Base-by-base conservation (phyloP, 164 flowering plant species). In the Cinnamomum micranthum region DNA sequence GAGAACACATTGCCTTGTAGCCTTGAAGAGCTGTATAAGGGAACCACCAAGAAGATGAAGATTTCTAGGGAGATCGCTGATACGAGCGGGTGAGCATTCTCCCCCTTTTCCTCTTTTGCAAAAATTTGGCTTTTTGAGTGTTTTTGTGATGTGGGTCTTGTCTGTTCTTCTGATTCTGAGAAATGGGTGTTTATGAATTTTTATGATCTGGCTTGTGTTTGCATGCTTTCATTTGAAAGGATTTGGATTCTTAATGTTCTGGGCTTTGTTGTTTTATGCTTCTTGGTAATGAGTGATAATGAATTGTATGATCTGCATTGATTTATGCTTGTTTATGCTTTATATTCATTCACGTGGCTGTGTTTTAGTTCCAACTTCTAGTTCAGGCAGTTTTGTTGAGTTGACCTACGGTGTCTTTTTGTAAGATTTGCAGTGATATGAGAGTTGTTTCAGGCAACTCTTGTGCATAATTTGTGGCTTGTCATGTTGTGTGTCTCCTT, bases 1-100 rank as follows among this genome's bases (percentile, higher is more conserved):
- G 90, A 86, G 77, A 86, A 79, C 17, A 64, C 6, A 4, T 68
- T 89, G 79, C 87, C 88, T n/a, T 87, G 90, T 74, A 85, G 81
- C 47, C 83, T 89, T 3, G 92, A 89, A 71, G 92, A 89, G 22
- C 83, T 89, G n/a, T 89, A 85, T 55, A 86, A 83, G 73, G 91
- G 91, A 11, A 83, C 88, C 6, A 84, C 89, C 47, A 88, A 85
- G 84, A 85, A 82, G 85, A 87, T 87, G 92, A 86, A 89, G 80
- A 89, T 89, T 19, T 85, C 92, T 3, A 82, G 90, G 68, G 86
- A 87, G 71, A 83, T 89, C 69, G 80, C 76, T 27, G 90, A 87
- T 85, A 76, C 78, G 0, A 87, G 87, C 65, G 90, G 92, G 90
- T 87, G 70, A 81, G 86, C 79, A 20, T 6, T 75, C 31, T 51